phyloP scores from a whole-genome alignment of 2,329 filamentous ascomycete species.

The Alternaria rosae region DNA sequence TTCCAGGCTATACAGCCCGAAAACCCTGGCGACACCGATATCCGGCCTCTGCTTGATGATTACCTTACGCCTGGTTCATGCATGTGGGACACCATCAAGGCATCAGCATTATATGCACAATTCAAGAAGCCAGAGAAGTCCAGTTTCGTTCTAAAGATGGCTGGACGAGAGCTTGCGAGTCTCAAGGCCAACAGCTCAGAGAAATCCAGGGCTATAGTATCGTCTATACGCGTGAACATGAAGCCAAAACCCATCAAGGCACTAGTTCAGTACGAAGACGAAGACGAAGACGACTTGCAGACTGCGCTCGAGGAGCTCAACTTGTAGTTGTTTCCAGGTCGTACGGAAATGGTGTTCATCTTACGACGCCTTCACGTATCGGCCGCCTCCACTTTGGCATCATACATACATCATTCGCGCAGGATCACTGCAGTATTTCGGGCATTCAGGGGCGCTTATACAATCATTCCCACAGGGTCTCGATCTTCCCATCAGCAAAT shows the following conservation, averaged over 20 bases:
- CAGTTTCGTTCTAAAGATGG: slow-evolving; percentile 50
- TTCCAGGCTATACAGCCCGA: slow-evolving; percentile 32
- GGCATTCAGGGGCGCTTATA: neutral
- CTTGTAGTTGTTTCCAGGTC: neutral
- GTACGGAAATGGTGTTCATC: neutral
- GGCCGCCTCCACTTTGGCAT: neutral
- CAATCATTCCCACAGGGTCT: neutral
- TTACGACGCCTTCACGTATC: neutral
- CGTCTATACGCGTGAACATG: slow-evolving; percentile 35
- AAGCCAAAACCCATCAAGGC: slow-evolving; percentile 42
- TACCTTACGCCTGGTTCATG: slow-evolving; percentile 20
- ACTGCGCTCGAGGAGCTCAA: slow-evolving; percentile 10
- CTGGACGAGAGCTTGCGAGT: slow-evolving; percentile 50
- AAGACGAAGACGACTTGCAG: slow-evolving; percentile 30
- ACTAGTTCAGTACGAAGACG: slow-evolving; percentile 13
- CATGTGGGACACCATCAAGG: slow-evolving; percentile 56
- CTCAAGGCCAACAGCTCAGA: slow-evolving; percentile 41
- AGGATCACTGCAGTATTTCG: neutral
- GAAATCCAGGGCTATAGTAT: slow-evolving; percentile 22
- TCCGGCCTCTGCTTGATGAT: slow-evolving; percentile 21
- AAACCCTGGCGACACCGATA: slow-evolving; percentile 12
- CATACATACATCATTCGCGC: neutral
- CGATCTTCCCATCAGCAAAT: neutral
- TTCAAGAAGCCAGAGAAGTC: slow-evolving; percentile 25
- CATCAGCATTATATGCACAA: slow-evolving; percentile 51